Evolutionary conservation across 2,329 filamentous ascomycete genomes (phyloP), one percentile per base, ranked within the genome.

Genomic region (Fusarium phyllophilum): DNA sequence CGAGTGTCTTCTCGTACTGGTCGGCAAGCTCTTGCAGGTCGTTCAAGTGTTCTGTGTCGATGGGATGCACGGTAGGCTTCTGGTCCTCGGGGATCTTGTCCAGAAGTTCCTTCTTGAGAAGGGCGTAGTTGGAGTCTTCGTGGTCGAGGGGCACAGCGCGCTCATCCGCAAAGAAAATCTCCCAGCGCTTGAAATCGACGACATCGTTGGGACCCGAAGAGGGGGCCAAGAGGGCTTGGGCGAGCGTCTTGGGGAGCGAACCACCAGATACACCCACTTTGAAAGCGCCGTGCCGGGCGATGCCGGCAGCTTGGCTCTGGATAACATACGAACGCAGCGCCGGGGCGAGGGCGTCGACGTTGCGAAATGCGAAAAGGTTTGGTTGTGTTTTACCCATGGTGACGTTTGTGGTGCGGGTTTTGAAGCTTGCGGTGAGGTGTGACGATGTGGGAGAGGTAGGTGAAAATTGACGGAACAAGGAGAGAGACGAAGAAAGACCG

Each of bases 161-260:
- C 88, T 99, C 96, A 82, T 99, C 96, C 80, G 96, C 96, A 84
- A 98, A 98, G 88, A 98, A 99, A 80, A 99, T 94, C 80, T 98
- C 94, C 96, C 96, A 99, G 83, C 94, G 94, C 81, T 88, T 86
- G 84, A 97, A 97, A 78, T 93, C 87, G 76, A 95, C 84, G 8
- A 85, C 88, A 80, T 95, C 93, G 64, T 91, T 81, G 46, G 84
- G 80, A 15, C 83, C 85, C 29, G 83, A 80, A 36, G 84, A 84
- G 75, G 79, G 85, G 77, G 89, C 80, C 33, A 98, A 90, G 17
- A 98, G 90, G 15, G 95, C 95, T 82, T 94, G 90, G 51, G 95
- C 94, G 46, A 99, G 92, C 20, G 92, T 94, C 80, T 94, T 92
- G 65, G 96, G 96, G 51, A 99, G 90, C 22, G 95, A 98, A 77